Conservation (phyloP, 495 filamentous ascomycete genomes). For the Trichoderma reesei region DNA sequence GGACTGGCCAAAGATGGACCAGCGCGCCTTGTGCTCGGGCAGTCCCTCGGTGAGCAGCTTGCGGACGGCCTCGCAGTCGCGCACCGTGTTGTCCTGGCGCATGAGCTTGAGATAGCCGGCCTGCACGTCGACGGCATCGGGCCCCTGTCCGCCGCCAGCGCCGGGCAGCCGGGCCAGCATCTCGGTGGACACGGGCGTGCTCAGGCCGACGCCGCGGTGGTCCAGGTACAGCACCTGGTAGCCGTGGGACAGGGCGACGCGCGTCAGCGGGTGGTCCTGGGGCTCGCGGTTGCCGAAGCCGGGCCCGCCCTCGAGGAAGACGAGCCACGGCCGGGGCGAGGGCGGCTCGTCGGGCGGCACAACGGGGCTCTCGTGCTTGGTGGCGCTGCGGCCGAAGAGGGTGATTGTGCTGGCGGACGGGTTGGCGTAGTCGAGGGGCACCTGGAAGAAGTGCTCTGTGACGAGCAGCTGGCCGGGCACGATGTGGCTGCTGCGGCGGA, state of each 20-base stretch:
- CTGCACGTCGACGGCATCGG: constrained; percentile 31
- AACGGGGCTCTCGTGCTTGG: constrained; percentile 53
- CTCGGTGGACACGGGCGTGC: constrained; percentile 62
- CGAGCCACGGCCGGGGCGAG: constrained; percentile 40
- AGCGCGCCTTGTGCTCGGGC: constrained; percentile 62
- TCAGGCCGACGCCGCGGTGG: constrained; percentile 81
- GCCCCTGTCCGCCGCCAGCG: background rate
- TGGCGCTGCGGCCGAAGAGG: constrained; percentile 66
- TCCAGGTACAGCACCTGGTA: constrained; percentile 82
- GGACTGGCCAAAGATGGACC: constrained; percentile 78
- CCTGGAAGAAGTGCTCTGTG: constrained; percentile 76
- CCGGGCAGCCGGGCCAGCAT: constrained; percentile 40
- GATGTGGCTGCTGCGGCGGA: constrained; percentile 22
- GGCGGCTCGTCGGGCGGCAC: constrained; percentile 28
- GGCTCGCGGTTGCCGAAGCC: constrained; percentile 66
- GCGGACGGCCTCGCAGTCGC: constrained; percentile 79
- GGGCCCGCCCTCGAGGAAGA: constrained; percentile 66
- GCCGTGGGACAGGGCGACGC: constrained; percentile 63
- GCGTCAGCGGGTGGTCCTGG: constrained; percentile 57
- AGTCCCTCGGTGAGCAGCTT: constrained; percentile 59
- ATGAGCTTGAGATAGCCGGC: constrained; percentile 77
- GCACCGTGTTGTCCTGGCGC: constrained; percentile 81
- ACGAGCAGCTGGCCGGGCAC: constrained; percentile 62
- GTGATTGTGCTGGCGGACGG: constrained; percentile 50
- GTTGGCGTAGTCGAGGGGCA: constrained; percentile 65